Percentiles rank a stretch among this genome's conserved stretches.
phyloP scores from a whole-genome alignment of 768 basidiomycete genomes.

The Leccinellum luteum region DNA sequence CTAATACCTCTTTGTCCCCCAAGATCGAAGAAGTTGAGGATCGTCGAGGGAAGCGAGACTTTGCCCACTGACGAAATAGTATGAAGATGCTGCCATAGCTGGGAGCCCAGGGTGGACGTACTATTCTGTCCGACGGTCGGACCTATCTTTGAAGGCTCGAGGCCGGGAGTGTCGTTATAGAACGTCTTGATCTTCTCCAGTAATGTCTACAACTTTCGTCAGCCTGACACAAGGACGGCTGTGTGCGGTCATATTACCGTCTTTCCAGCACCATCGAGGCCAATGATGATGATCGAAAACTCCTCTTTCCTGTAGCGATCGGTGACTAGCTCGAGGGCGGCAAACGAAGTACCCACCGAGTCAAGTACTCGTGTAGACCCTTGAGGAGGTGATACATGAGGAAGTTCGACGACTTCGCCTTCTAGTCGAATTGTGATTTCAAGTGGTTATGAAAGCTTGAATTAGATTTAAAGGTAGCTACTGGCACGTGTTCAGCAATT shows the following conservation, averaged over 20 bases:
- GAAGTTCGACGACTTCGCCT: not conserved
- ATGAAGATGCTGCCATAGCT: not conserved
- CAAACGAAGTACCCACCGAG: constrained; percentile 46
- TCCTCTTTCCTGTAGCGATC: constrained; percentile 67
- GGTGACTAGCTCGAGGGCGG: not conserved
- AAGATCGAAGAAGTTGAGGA: constrained; percentile 95
- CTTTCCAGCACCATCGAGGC: constrained; percentile 90
- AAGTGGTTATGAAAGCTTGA: not conserved
- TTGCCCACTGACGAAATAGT: constrained; percentile 66
- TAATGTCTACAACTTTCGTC: constrained; percentile 53
- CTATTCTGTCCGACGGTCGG: constrained; percentile 99
- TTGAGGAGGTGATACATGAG: constrained; percentile 92
- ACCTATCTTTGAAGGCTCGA: constrained; percentile 90
- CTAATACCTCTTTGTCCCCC: constrained; percentile 94
- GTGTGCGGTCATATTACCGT: constrained; percentile 49
- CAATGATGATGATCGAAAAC: constrained; percentile 93
- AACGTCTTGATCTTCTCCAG: constrained; percentile 93
- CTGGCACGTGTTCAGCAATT: too few relatives aligned
- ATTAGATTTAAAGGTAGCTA: too few relatives aligned
- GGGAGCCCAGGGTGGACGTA: constrained; percentile 37
- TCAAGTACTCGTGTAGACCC: constrained; percentile 87
- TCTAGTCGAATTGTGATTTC: not conserved
- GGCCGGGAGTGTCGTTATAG: constrained; percentile 82
- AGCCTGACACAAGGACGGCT: not conserved
- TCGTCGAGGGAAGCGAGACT: constrained; percentile 88